phyloP scores from a whole-genome alignment of 73 alveolate genomes.

The Paramecium biaurelia region DNA sequence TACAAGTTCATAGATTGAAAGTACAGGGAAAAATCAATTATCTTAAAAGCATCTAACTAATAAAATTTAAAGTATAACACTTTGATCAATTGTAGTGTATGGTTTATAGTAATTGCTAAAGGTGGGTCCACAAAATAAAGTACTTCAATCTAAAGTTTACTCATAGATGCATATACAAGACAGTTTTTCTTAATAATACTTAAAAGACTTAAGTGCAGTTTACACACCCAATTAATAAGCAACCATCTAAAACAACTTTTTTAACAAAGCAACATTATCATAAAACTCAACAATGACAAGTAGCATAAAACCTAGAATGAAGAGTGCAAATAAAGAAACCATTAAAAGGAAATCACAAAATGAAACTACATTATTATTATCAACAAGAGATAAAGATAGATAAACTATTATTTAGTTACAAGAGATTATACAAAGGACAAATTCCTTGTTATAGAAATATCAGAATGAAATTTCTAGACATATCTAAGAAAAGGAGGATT shows the following conservation, averaged over 20 bases:
- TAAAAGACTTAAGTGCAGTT: not conserved
- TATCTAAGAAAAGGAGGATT: not conserved
- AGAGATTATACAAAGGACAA: not conserved
- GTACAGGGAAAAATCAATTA: not conserved
- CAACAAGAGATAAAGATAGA: slow-evolving; percentile 3
- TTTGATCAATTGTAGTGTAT: slow-evolving; percentile 23
- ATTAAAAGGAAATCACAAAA: not conserved
- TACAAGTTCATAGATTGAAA: slow-evolving; percentile 22
- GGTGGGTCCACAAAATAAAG: not conserved
- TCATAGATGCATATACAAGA: slow-evolving; percentile 20
- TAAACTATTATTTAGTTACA: not conserved
- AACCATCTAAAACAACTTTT: not conserved
- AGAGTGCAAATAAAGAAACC: slow-evolving; percentile 13
- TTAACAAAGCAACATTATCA: not conserved
- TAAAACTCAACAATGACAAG: slow-evolving; percentile 9
- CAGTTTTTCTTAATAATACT: slow-evolving; percentile 26
- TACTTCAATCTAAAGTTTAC: not conserved
- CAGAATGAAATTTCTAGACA: not conserved
- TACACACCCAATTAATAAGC: not conserved
- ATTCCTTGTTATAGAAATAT: not conserved
- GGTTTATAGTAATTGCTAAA: slow-evolving; percentile 25
- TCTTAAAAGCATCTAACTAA: not conserved
- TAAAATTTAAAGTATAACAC: not conserved
- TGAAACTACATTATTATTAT: not conserved
- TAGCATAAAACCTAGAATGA: slow-evolving; percentile 10